A percentile compares a stretch with the other conserved stretches of the same genome.
Evolutionary conservation across 352 stramenopile genomes (phyloP).

Genomic region (Pythium brachiatum): DNA sequence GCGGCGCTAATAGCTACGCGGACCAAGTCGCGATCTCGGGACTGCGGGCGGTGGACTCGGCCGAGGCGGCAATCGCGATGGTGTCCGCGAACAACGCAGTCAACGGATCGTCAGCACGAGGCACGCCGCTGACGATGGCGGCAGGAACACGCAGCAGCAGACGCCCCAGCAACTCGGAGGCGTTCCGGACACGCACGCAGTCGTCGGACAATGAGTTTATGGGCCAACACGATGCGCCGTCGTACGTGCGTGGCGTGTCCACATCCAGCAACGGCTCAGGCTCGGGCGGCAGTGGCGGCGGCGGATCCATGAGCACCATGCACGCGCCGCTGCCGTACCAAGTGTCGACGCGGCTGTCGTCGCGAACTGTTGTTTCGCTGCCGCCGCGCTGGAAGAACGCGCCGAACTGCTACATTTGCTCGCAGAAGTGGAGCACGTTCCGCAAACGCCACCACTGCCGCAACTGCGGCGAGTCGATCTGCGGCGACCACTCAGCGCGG

Average conservation of each 20-base stretch:
- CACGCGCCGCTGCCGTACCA: slow-evolving; percentile 33
- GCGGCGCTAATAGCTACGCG: background rate
- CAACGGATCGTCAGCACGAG: background rate
- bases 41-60: slow-evolving; percentile 10
- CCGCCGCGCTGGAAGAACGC: slow-evolving; percentile 84
- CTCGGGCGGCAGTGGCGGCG: background rate
- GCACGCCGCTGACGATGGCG: background rate
- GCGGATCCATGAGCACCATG: background rate
- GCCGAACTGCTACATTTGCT: slow-evolving; percentile 82
- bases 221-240: slow-evolving; percentile 12
- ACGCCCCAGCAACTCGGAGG: slow-evolving; percentile 39
- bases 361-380: slow-evolving; percentile 49
- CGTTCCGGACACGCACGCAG: slow-evolving; percentile 54
- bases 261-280: slow-evolving; percentile 24
- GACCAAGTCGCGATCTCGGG: background rate
- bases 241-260: slow-evolving; percentile 22
- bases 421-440: slow-evolving; percentile 72
- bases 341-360: slow-evolving; percentile 35
- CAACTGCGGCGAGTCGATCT: slow-evolving; percentile 87
- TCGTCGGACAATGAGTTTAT: slow-evolving; percentile 60
- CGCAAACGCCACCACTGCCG: slow-evolving; percentile 87
- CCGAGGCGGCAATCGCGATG: slow-evolving; percentile 7
- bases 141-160: background rate
- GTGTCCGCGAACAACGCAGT: background rate
- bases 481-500: slow-evolving; percentile 77